Percentiles rank a stretch among this genome's conserved stretches.
Evolutionary conservation across 2,329 filamentous ascomycete genomes (phyloP).

Genomic region (Whalleya microplaca): DNA sequence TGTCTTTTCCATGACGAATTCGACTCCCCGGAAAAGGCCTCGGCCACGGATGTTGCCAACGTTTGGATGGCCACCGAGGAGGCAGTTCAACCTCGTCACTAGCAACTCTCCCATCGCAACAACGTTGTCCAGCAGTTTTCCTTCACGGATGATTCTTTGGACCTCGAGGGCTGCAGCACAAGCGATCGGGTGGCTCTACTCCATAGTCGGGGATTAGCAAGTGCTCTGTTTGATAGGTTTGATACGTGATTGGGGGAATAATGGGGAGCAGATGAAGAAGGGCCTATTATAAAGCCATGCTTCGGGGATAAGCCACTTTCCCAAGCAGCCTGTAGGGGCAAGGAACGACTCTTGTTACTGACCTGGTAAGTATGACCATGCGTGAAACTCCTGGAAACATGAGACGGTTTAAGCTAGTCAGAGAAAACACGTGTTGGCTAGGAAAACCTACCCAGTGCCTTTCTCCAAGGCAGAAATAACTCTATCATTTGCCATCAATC

Average conservation of each 20-base stretch:
- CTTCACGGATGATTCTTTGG: slow-evolving; percentile 42
- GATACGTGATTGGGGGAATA: neutral
- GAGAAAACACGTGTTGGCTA: neutral
- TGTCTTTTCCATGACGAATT: slow-evolving; percentile 47
- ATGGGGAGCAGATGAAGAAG: neutral
- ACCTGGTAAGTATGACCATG: slow-evolving; percentile 62
- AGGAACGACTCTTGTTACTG: neutral
- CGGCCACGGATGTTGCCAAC: slow-evolving; percentile 47
- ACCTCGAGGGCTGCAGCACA: slow-evolving; percentile 45
- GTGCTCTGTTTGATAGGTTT: neutral
- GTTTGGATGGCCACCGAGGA: slow-evolving; percentile 36
- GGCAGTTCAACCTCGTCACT: slow-evolving; percentile 29
- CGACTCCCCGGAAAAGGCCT: slow-evolving; percentile 51
- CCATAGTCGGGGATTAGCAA: neutral
- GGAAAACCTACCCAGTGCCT: slow-evolving; percentile 40
- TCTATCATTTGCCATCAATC: slow-evolving; percentile 56
- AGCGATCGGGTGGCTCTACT: slow-evolving; percentile 39
- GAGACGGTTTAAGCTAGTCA: neutral
- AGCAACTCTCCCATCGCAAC: slow-evolving; percentile 37
- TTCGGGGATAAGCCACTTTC: neutral
- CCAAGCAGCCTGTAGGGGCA: neutral
- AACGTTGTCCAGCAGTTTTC: slow-evolving; percentile 40
- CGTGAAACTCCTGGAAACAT: slow-evolving; percentile 42
- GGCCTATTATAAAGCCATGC: neutral
- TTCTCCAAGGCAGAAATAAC: slow-evolving; percentile 50